Percentiles rank a stretch among this genome's conserved stretches.
Evolutionary conservation across 306 rosid species (phyloP).

Genomic region (Herpetospermum pedunculosum): DNA sequence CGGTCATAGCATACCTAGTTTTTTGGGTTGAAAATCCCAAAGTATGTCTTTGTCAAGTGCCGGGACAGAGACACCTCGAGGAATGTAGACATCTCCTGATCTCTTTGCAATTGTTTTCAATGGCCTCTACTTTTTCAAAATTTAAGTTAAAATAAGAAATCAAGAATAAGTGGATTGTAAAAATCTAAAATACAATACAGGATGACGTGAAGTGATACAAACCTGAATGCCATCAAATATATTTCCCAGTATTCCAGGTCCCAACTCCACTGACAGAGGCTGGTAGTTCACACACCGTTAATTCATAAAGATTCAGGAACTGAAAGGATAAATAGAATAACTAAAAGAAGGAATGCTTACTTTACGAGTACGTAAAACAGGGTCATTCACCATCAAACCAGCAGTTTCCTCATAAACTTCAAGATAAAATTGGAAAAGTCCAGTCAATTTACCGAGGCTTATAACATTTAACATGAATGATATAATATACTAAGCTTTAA

Average conservation of each 20-base stretch:
- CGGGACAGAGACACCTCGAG: slow-evolving; percentile 95
- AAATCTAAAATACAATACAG: slow-evolving; percentile 8
- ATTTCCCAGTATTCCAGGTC: slow-evolving; percentile 96
- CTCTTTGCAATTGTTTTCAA: slow-evolving; percentile 89
- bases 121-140: slow-evolving; percentile 54
- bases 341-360: slow-evolving; percentile 22
- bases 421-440: slow-evolving; percentile 15
- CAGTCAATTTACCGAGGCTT: not conserved
- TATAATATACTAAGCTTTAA: not conserved
- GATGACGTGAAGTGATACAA: slow-evolving; percentile 11
- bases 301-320: slow-evolving; percentile 16
- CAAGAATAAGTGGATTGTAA: not conserved
- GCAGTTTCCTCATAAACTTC: slow-evolving; percentile 99
- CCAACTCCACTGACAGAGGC: slow-evolving; percentile 99
- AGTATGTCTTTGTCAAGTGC: slow-evolving; percentile 92
- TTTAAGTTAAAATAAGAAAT: not conserved
- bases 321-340: not conserved
- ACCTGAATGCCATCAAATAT: slow-evolving; percentile 99
- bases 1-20: slow-evolving; percentile 39
- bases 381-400: slow-evolving; percentile 89
- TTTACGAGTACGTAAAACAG: slow-evolving; percentile 91
- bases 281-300: slow-evolving; percentile 21
- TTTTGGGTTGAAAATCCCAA: slow-evolving; percentile 94
- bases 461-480: not conserved
- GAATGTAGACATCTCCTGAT: slow-evolving; percentile 97